These are phyloP conservation scores for Ophiosphaerella narmari DNA, from an alignment of 2,329 filamentous ascomycete species.

Conservation along the genomic window DNA sequence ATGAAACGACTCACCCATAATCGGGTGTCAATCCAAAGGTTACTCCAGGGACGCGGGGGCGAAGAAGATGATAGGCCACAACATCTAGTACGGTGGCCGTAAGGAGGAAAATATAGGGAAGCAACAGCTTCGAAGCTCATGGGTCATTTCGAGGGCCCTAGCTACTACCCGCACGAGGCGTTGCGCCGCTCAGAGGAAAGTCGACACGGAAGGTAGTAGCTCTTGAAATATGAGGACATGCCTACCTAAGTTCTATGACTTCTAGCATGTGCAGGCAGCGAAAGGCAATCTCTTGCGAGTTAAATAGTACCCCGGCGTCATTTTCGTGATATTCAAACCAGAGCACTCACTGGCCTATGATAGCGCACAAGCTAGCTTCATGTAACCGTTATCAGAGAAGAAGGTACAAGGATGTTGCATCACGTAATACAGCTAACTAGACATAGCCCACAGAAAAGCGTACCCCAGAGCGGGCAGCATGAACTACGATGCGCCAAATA, in stretches of 20 bases:
- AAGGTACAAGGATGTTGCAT: no score
- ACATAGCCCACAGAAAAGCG: neutral
- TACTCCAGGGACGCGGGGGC: slow-evolving; percentile 6
- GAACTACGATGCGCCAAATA: slow-evolving; percentile 2
- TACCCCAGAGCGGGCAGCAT: neutral
- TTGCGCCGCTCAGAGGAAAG: no score
- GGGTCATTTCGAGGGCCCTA: no score
- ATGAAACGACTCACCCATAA: slow-evolving; percentile 9
- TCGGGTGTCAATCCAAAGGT: slow-evolving; percentile 10
- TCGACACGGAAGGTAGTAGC: no score
- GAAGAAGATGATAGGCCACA: slow-evolving; percentile 2
- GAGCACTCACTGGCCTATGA: no score
- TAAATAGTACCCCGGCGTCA: no score
- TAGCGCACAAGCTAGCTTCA: neutral
- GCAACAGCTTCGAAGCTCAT: neutral
- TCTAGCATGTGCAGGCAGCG: no score
- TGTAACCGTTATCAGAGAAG: neutral
- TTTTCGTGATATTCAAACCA: no score
- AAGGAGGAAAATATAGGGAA: neutral
- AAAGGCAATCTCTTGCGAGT: no score
- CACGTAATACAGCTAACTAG: neutral
- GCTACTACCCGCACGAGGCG: no score
- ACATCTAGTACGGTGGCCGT: neutral
- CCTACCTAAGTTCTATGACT: no score
- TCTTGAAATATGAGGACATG: no score